These are phyloP conservation scores for Diaporthe ilicicola DNA, from an alignment of 2,329 filamentous ascomycete genomes.

Conservation along the genomic window DNA sequence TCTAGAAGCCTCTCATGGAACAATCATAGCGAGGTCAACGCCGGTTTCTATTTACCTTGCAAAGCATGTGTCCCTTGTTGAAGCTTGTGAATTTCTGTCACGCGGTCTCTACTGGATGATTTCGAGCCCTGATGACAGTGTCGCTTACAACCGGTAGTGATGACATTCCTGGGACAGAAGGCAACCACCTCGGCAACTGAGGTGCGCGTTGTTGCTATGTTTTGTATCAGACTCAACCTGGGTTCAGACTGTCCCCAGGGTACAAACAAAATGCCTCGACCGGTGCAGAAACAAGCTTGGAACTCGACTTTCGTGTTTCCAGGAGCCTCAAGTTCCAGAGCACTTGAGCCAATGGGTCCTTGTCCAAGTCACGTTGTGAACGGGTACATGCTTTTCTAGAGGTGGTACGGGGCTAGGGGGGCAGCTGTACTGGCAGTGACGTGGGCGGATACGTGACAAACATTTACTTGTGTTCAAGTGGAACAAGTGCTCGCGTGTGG, in stretches of 20 bases:
- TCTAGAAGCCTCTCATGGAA: slow-evolving; percentile 10
- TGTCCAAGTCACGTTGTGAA: not conserved
- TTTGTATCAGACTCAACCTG: not conserved
- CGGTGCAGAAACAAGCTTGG: not conserved
- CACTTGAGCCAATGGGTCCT: no score
- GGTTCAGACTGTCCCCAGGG: not conserved
- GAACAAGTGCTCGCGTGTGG: not conserved
- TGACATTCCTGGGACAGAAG: no score
- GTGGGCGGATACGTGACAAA: not conserved
- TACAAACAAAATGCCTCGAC: not conserved
- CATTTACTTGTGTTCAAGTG: not conserved
- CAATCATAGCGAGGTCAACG: not conserved
- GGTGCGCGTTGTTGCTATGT: no score
- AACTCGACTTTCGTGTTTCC: not conserved
- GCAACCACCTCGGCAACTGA: no score
- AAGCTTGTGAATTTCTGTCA: not conserved
- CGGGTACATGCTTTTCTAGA: not conserved
- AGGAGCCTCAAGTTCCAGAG: not conserved
- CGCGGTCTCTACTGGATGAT: no score
- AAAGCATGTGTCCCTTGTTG: not conserved
- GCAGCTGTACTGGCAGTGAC: not conserved
- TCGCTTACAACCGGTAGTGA: no score
- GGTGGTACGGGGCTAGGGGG: not conserved
- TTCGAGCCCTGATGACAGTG: no score
- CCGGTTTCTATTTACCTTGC: no score